phyloP scores from a whole-genome alignment of 139 green algal species.

The Chlamydomonas incerta region DNA sequence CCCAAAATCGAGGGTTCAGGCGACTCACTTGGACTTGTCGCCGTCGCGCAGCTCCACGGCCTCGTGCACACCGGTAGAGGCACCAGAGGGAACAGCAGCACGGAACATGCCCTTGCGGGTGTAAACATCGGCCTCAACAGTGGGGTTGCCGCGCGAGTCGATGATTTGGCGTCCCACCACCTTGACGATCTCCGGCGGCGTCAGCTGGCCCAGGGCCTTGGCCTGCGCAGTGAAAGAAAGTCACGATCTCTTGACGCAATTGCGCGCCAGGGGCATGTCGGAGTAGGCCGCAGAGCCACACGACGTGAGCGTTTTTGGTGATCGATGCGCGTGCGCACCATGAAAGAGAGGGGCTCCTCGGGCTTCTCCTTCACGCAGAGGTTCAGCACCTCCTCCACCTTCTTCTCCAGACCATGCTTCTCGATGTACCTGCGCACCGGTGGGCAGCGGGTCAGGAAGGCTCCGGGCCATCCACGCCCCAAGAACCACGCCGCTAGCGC shows the following conservation, averaged over 20 bases:
- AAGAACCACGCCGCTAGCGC: too few relatives aligned
- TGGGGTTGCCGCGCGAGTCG: slow-evolving; percentile 98
- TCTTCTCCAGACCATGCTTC: slow-evolving; percentile 82
- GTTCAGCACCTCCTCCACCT: slow-evolving; percentile 96
- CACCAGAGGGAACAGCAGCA: slow-evolving; percentile 92
- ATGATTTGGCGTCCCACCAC: slow-evolving; percentile 95
- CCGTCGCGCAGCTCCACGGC: slow-evolving; percentile 97
- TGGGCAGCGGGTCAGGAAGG: too few relatives aligned
- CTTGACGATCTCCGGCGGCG: slow-evolving; percentile 85
- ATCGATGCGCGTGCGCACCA: slow-evolving; percentile 67
- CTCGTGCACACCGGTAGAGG: slow-evolving; percentile 97
- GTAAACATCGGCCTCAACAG: slow-evolving; percentile 91
- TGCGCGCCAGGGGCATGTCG: too few relatives aligned
- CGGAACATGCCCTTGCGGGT: slow-evolving; percentile 94
- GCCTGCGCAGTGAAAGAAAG: slow-evolving; percentile 50
- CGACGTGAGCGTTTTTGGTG: neutral
- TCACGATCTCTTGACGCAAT: too few relatives aligned
- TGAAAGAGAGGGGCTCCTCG: slow-evolving; percentile 89
- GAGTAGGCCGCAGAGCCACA: neutral
- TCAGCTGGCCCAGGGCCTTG: slow-evolving; percentile 69
- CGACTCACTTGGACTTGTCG: slow-evolving; percentile 77
- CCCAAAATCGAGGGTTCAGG: neutral
- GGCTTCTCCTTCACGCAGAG: slow-evolving; percentile 90
- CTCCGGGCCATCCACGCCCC: neutral
- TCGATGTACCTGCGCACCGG: slow-evolving; percentile 90